Base-by-base conservation (phyloP, 106 monocot genomes). In the Dendrobium huoshanense region DNA sequence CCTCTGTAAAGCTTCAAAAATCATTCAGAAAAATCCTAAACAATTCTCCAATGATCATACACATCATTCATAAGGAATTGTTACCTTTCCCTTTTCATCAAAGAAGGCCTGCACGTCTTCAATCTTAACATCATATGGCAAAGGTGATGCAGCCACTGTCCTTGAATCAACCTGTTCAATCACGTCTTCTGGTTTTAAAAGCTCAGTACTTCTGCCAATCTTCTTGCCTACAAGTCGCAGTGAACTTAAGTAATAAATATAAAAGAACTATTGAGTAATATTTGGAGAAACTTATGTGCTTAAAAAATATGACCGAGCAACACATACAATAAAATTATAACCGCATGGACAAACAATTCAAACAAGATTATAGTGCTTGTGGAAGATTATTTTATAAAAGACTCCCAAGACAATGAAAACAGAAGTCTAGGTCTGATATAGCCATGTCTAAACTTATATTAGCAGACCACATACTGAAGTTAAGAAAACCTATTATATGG, bases 101-200 rank as follows among this genome's bases (percentile, higher is more conserved):
- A 98, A 98, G 83, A 95, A 94, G 42, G 87, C 72, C 56, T 94
- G 88, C 27, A 95, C 84, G 86, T 91, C 92, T 87, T 98, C 94
- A 65, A 91, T 79, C 79, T 80, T 92, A 41, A 87, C 88, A 85
- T 92, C 92, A 79, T 91, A 85, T 55, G 90, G 92, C 47, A 98
- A 88, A 72, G 97, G 97, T 27, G 94, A 91, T 41, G 78, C 94
- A 55, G 97, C 89, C 80, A 98, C 41, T 0, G 97, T 94, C 80
- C 94, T 88, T 48, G 94, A 90, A 88, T 98, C 92, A 2, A 98
- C 82, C 78, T 91, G 91, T 77, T 94, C 94, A 76, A 90, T 86
- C 48, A 94, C 79, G 65, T 88, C 92, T 80, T 92, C 97, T 75
- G 84, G 85, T 65, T 92, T 94, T 73, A 80, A 24, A 41, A 97